Conservation (phyloP, 2,329 filamentous ascomycete species). For the Pseudogymnoascus sp. region DNA sequence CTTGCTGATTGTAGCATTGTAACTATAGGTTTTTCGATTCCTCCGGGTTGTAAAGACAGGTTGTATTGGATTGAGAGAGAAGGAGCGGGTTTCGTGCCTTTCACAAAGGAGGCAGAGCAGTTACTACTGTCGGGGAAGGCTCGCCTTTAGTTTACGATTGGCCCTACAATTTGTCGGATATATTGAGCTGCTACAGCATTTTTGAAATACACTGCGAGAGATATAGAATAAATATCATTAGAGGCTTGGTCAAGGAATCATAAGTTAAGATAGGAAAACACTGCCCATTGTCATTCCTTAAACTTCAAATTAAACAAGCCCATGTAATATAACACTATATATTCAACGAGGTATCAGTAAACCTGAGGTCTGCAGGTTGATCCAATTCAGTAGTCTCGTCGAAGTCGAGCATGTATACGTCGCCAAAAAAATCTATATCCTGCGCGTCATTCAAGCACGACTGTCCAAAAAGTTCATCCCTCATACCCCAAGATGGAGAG, state of each 20-base stretch:
- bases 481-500: background rate
- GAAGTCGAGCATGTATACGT: background rate
- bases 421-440: background rate
- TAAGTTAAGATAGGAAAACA: background rate
- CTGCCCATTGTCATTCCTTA: background rate
- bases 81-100: background rate
- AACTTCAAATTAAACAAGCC: background rate
- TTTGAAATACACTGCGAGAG: background rate
- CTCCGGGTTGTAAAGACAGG: background rate
- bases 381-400: background rate
- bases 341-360: background rate
- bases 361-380: background rate
- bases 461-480: background rate
- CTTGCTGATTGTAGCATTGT: background rate
- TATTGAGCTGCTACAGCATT: background rate
- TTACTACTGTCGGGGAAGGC: background rate
- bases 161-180: background rate
- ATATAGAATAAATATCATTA: background rate
- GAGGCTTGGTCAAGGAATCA: background rate
- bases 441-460: background rate
- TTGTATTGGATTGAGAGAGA: background rate
- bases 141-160: background rate
- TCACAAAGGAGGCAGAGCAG: background rate
- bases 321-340: background rate
- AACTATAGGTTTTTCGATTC: background rate